A percentile compares a stretch with the other conserved stretches of the same genome.
Conservation (phyloP, 2,329 filamentous ascomycete genomes). For the Tolypocladium inflatum region DNA sequence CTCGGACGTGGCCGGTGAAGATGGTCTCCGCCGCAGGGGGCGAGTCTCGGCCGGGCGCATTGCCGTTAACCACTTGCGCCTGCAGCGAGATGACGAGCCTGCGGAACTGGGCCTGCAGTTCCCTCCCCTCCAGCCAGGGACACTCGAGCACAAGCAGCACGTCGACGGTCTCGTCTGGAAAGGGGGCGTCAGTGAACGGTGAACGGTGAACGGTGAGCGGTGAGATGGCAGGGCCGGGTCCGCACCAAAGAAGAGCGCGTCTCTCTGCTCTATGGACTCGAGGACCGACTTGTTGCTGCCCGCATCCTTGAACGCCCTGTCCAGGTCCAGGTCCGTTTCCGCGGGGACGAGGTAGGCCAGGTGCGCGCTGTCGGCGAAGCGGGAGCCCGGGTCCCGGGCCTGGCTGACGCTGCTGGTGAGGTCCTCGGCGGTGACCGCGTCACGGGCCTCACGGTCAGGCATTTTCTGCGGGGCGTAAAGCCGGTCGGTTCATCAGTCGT, state of each 20-base stretch:
- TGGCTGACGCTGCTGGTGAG: constrained; percentile 10
- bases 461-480: constrained; percentile 1
- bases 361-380: constrained; percentile 48
- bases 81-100: constrained; percentile 59
- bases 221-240: neutral
- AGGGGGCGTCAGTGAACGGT: constrained; percentile 6
- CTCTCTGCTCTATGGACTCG: constrained; percentile 50
- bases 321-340: constrained; percentile 43
- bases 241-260: constrained; percentile 65
- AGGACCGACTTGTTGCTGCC: constrained; percentile 37
- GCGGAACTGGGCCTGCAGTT: constrained; percentile 48
- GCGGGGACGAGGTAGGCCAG: constrained; percentile 53
- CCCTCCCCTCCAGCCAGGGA: constrained; percentile 46
- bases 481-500: neutral
- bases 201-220: constrained; percentile 18
- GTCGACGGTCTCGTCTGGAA: constrained; percentile 61
- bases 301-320: constrained; percentile 36
- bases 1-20: constrained; percentile 42
- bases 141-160: constrained; percentile 61
- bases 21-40: constrained; percentile 48
- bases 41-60: constrained; percentile 35
- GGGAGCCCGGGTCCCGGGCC: constrained; percentile 14
- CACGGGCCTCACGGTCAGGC: constrained; percentile 11
- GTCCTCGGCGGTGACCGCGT: constrained; percentile 11
- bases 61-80: constrained; percentile 52